A percentile compares a stretch with the other conserved stretches of the same genome.
Evolutionary conservation across 257 asterid genomes (phyloP).

Genomic region (Solanum bukasovii): DNA sequence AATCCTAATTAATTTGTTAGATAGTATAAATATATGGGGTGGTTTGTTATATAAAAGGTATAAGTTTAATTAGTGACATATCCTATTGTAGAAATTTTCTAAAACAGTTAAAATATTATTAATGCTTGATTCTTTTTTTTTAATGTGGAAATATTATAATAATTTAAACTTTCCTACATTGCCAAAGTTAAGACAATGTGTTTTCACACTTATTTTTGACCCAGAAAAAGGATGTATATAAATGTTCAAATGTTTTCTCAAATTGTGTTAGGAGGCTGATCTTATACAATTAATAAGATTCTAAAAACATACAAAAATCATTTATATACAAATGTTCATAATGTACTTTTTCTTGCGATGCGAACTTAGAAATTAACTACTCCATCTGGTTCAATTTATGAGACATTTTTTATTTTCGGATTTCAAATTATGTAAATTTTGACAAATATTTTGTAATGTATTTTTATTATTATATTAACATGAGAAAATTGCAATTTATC

Average conservation of each 20-base stretch:
- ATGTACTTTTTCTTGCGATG: neutral
- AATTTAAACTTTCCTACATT: neutral
- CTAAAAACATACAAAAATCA: neutral
- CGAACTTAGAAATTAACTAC: neutral
- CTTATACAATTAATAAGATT: neutral
- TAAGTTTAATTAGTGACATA: neutral
- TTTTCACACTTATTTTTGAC: neutral
- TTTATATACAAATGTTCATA: neutral
- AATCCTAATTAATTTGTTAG: neutral
- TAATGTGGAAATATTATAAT: neutral
- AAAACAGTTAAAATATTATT: neutral
- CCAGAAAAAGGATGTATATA: neutral
- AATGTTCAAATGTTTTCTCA: neutral
- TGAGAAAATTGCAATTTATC: neutral
- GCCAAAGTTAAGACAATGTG: neutral
- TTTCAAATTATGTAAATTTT: neutral
- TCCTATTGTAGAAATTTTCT: neutral
- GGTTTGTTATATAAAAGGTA: neutral
- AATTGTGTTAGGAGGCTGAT: neutral
- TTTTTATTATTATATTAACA: neutral
- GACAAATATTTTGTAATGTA: neutral
- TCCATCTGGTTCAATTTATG: neutral
- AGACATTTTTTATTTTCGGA: neutral
- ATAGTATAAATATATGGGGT: neutral
- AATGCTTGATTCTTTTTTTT: too few species aligned